Evolutionary conservation across 805 yeast genomes (phyloP), one percentile per base, ranked within the genome.

Genomic region (Gaillardinia entomophila): DNA sequence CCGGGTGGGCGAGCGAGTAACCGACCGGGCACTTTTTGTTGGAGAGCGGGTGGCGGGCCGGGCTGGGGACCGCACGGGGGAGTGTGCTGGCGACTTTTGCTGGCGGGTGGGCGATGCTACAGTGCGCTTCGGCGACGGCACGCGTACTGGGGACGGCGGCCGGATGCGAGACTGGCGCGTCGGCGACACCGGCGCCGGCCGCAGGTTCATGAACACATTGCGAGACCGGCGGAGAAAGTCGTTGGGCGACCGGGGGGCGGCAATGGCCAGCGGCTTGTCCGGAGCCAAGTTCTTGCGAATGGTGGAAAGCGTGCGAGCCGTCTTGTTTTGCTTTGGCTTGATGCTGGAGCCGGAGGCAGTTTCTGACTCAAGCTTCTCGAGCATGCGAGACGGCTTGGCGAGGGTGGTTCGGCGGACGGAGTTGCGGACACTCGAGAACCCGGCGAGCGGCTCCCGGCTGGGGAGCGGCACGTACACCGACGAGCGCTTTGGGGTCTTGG

Each of bases 401-500:
- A 38, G 43, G 8, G 36, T 28, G 27, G 42, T 45, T 10, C 37
- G 26, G 18, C 35, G 36, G 16, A 45, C 45, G 28, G 39, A 44
- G 12, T 43, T 41, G 25, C 49, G 34, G 10, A 20, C 24, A 26
- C 33, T 26, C 4, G 20, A 29, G 12, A 30, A 34, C n/a, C 26
- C 33, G 12, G 54, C 44, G 13, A 63, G 49, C 4, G 71, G 71
- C 26, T 61, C 67, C 27, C 66, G 42, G 6, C 63, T 46, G 1
- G 71, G 71, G 13, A 64, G 38, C 1, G 66, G 45, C 1, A 60
- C 64, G 35, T 57, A 64, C 4, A 55, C 49, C 1, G 68, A 58
- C 8, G 57, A 46, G 24, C 63, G 35, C 24, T 50, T 52, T 2
- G 67, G 62, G 8, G 61, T 53, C 24, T 52, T 49, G 32, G 14